phyloP scores from a whole-genome alignment of 805 yeast genomes.

The Wickerhamiella bombiphila region DNA sequence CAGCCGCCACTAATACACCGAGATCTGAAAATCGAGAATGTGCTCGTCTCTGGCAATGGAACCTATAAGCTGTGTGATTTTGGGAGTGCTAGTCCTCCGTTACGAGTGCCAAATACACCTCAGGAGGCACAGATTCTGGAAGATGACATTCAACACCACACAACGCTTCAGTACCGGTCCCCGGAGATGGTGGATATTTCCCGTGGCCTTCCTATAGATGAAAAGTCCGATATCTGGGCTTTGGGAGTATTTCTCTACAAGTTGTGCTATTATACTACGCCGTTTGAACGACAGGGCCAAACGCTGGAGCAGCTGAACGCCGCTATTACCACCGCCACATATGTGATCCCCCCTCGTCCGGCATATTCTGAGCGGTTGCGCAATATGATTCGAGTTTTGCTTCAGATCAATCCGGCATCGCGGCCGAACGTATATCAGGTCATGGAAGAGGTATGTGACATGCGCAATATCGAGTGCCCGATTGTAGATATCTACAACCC shows the following conservation, averaged over 20 bases:
- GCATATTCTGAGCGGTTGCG: constrained; percentile 55
- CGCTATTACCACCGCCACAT: constrained; percentile 74
- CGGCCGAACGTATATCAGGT: constrained; percentile 86
- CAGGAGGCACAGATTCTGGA: constrained; percentile 62
- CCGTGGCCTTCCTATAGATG: constrained; percentile 72
- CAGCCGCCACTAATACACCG: constrained; percentile 66
- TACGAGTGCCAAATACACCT: constrained; percentile 60
- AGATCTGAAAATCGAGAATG: constrained; percentile 90
- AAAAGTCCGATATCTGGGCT: constrained; percentile 94
- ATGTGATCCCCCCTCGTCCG: constrained; percentile 59
- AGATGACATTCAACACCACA: constrained; percentile 75
- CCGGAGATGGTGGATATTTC: constrained; percentile 94
- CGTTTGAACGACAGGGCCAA: constrained; percentile 63
- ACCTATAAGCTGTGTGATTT: constrained; percentile 82
- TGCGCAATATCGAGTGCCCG: constrained; percentile 43
- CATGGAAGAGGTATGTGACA: constrained; percentile 42
- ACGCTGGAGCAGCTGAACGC: constrained; percentile 33
- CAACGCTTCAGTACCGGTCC: constrained; percentile 89
- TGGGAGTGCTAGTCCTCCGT: constrained; percentile 66
- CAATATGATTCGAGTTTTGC: constrained; percentile 59
- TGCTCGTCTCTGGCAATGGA: constrained; percentile 51
- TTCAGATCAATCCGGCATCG: constrained; percentile 65
- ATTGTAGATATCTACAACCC: constrained; percentile 23
- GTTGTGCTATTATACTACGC: constrained; percentile 83
- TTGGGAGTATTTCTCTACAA: constrained; percentile 83